A percentile compares a stretch with the other conserved stretches of the same genome.
Conservation (phyloP, 345 rosid genomes). For the Dimocarpus longan region DNA sequence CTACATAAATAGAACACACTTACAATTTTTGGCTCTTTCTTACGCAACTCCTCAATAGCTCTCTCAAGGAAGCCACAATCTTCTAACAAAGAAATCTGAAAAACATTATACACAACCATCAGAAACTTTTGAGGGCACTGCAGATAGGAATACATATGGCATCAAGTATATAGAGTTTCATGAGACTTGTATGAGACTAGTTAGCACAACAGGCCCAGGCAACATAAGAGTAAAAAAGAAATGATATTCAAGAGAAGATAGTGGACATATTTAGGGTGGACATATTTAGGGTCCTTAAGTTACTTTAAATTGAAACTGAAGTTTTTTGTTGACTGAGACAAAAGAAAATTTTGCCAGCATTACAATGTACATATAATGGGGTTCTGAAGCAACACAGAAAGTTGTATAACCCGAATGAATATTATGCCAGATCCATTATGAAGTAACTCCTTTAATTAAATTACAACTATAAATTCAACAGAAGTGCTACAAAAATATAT, state of each 20-base stretch:
- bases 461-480: not conserved
- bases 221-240: not conserved
- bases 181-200: not conserved
- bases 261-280: not conserved
- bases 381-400: not conserved
- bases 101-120: conserved; percentile 4
- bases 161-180: not conserved
- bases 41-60: conserved; percentile 85
- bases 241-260: not conserved
- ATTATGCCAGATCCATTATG: not conserved
- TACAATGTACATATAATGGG: not conserved
- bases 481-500: not conserved
- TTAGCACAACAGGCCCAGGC: not conserved
- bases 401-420: not conserved
- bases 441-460: not conserved
- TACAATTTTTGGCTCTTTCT: conserved; percentile 78
- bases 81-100: conserved; percentile 87
- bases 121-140: conserved; percentile 9
- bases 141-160: not conserved
- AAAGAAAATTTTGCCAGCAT: not conserved
- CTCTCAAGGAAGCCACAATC: conserved; percentile 66
- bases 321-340: not conserved
- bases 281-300: not conserved
- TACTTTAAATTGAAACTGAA: not conserved
- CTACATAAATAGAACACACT: conserved; percentile 21